Percentiles rank a stretch among this genome's conserved stretches.
Conservation (phyloP, 805 yeast species). For the Nakazawaea ernobii region DNA sequence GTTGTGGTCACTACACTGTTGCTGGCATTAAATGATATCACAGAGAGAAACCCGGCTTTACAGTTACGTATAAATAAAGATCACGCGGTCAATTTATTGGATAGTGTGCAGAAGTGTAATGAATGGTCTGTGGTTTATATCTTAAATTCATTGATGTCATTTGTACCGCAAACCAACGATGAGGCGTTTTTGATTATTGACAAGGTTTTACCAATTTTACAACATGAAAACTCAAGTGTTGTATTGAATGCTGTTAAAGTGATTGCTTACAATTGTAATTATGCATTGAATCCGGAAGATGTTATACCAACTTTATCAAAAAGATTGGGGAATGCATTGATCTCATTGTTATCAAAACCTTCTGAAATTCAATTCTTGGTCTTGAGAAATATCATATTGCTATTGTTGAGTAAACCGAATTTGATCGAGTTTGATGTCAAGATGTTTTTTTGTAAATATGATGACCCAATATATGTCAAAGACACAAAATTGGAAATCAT, state of each 20-base stretch:
- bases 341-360: constrained; percentile 66
- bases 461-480: constrained; percentile 84
- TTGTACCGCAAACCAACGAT: constrained; percentile 61
- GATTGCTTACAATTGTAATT: constrained; percentile 68
- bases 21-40: constrained; percentile 58
- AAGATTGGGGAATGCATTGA: constrained; percentile 62
- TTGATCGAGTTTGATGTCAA: constrained; percentile 64
- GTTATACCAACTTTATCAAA: constrained; percentile 50
- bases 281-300: constrained; percentile 50
- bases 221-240: constrained; percentile 76
- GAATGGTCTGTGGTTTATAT: constrained; percentile 76
- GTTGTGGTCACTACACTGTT: constrained; percentile 67
- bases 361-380: constrained; percentile 81
- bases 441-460: constrained; percentile 74
- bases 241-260: constrained; percentile 72
- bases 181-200: constrained; percentile 68
- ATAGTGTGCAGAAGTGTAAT: constrained; percentile 35
- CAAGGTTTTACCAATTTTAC: constrained; percentile 60
- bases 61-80: constrained; percentile 46
- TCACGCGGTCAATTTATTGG: constrained; percentile 38
- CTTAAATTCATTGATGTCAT: constrained; percentile 58
- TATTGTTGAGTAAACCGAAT: constrained; percentile 61
- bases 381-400: constrained; percentile 70
- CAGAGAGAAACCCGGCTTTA: constrained; percentile 48
- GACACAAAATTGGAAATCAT: constrained; percentile 88